Evolutionary conservation across 2,329 filamentous ascomycete species (phyloP), one percentile per base, ranked within the genome.

Genomic region (Venturia oleaginea): DNA sequence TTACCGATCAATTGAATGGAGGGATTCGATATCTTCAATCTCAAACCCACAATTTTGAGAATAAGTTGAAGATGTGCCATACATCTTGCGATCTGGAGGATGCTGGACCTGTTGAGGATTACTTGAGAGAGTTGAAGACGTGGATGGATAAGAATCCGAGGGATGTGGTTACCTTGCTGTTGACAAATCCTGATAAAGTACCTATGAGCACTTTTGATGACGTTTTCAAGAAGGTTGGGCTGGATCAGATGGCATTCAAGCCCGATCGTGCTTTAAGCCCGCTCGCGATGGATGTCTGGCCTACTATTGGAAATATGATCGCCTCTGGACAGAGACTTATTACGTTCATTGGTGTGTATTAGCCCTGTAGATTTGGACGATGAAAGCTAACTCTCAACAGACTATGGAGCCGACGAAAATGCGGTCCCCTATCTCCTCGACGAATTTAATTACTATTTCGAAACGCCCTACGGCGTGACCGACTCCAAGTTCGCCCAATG

Each of bases 111-210:
- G 76, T 92, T 32, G 77, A 82, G 65, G 75, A 76, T 62, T 92
- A 88, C 87, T 78, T 92, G 34, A 70, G 72, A 3, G 76, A 80
- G 24, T 84, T 92, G 73, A 86, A 84, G 71, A 73, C 71, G 19
- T 92, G 89, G 89, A 81, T 92, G 78, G 83, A 86, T 71, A 72
- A 72, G 19, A 86, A 92, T 74, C 80, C 85, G 4, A 86, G 88
- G 76, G 89, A 92, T 30, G 88, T 92, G 22, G 85, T 92, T 27
- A 92, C 89, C 4, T 72, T 92, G 17, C 75, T 92, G 34, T 78
- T 91, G 55, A 88, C 91, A 69, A 91, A 91, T 78, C 83, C 84
- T 3, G 86, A 89, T 73, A 76, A 81, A 59, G 81, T 83, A 27
- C 73, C 79, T 0, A 81, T 83, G 10, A 73, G 80, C 0, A 79